Evolutionary conservation across 441 rosid species (phyloP), one percentile per base, ranked within the genome.

Genomic region (Croton setiger): DNA sequence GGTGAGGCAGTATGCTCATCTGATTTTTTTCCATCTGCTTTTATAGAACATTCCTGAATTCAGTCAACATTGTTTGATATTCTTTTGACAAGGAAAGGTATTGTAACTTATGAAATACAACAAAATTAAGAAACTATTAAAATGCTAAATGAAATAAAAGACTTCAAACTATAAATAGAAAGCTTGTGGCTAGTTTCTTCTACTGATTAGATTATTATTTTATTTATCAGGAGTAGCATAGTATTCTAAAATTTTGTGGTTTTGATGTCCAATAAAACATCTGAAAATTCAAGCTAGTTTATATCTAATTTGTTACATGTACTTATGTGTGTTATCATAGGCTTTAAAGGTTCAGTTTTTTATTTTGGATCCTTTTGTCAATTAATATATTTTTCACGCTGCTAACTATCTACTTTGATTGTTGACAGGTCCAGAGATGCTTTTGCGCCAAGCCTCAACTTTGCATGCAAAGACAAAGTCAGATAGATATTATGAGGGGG

Each of bases 351-450:
- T 58, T 67, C 49, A 12, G 23, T 54, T 11, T 54, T 3, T 7
- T 21, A 5, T 5, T 31, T 27, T n/a, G 21, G 48, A 68, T n/a
- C 33, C 20, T 56, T 33, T 37, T 33, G 3, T 33, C 14, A 41
- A 10, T 54, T 0, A 17, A 8, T 53, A 39, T 45, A 3, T 27
- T 43, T 4, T 63, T 62, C 3, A 33, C 17, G 33, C 20, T 37
- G 37, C 31, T 33, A 51, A 18, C 23, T 44, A 31, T 60, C 53
- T 27, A 13, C 4, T 41, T 61, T 57, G 60, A 13, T 72, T 70
- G 35, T 63, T 78, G 57, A 75, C 80, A 96, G 99, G 98, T 77
- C 94, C 98, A 18, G 98, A 89, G 78, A 72, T 76, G 78, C 98
- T 96, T 78, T 71, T 93, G 74, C 85, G 85, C 69, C 93, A 90